Conservation (phyloP, 2,329 filamentous ascomycete species). For the Xylaria polymorpha region DNA sequence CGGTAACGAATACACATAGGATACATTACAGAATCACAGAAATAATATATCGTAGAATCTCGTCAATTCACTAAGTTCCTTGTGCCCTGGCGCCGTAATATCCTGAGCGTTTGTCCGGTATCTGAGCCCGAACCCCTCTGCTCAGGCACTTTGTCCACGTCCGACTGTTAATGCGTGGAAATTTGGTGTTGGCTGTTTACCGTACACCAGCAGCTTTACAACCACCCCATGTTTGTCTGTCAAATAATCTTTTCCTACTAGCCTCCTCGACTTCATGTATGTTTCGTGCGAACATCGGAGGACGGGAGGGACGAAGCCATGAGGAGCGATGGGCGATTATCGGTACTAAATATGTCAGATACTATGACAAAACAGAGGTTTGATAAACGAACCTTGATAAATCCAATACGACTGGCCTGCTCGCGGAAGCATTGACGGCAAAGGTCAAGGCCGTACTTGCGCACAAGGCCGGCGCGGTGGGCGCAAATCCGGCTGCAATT, state of each 20-base stretch:
- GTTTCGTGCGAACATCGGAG: neutral
- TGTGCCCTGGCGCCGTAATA: too few relatives aligned
- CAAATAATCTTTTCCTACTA: too few relatives aligned
- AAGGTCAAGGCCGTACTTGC: conserved; percentile 97
- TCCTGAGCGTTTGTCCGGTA: too few relatives aligned
- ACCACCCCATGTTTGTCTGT: neutral
- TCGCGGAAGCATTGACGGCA: conserved; percentile 75
- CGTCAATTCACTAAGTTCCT: too few relatives aligned
- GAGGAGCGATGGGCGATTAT: neutral
- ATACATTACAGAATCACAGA: too few relatives aligned
- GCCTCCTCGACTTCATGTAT: neutral
- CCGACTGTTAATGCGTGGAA: neutral
- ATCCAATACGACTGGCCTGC: conserved; percentile 33
- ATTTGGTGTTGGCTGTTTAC: neutral
- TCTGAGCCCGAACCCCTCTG: too few relatives aligned
- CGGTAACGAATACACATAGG: too few relatives aligned
- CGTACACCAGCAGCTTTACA: neutral
- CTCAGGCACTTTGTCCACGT: too few relatives aligned
- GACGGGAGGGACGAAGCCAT: neutral
- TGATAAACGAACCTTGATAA: conserved; percentile 34
- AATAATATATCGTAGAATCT: too few relatives aligned
- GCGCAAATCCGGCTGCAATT: conserved; percentile 74
- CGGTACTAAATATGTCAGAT: conserved; percentile 5
- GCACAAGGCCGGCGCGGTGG: conserved; percentile 98
- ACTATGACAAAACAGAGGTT: neutral